Base-by-base conservation (phyloP, 345 rosid species). In the Raphanus sativus region DNA sequence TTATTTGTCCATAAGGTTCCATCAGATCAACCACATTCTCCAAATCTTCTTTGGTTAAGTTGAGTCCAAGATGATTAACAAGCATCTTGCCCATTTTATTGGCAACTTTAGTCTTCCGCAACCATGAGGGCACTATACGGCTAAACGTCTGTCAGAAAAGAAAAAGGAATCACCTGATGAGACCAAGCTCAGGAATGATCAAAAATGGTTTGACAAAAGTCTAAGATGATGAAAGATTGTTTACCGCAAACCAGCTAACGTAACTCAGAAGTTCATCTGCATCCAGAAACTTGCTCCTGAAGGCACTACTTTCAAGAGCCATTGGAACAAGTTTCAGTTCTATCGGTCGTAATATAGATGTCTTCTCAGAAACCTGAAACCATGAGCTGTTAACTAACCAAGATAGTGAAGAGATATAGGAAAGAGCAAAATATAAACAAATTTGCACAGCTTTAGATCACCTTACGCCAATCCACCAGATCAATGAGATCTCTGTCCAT, bases 1-100 rank as follows among this genome's bases (percentile, higher is more conserved):
- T 91, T 84, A 94, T 86, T 82, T 90, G 97, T 84, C 97, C 96
- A 81, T 94, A 94, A 67, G 98, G 97, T 83, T 94, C 98, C 97
- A 94, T 94, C 63, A 91, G 86, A 83, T 94, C 97, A 82, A 94
- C 96, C 81, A 91, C 98, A 76, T 81, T 89, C 87, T 85, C 89
- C 75, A 94, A 78, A 86, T 94, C 97, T 76, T 89, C 94, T 82
- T 85, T 86, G 25, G 87, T 90, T 85, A 91, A 55, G 71, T 85
- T 85, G 69, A 91, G 84, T 76, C 98, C 97, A 83, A 94, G 92
- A 87, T 94, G 97, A 85, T 89, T 84, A 84, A 91, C 98, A 74
- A 94, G 89, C 94, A 83, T 81, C 82, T 89, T 83, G 76, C 92
- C 84, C 73, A 85, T 77, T 72, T 71, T 78, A 87, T 81, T 91